Evolutionary conservation across 768 basidiomycete genomes (phyloP).

Genomic region (Clavulina sp.): DNA sequence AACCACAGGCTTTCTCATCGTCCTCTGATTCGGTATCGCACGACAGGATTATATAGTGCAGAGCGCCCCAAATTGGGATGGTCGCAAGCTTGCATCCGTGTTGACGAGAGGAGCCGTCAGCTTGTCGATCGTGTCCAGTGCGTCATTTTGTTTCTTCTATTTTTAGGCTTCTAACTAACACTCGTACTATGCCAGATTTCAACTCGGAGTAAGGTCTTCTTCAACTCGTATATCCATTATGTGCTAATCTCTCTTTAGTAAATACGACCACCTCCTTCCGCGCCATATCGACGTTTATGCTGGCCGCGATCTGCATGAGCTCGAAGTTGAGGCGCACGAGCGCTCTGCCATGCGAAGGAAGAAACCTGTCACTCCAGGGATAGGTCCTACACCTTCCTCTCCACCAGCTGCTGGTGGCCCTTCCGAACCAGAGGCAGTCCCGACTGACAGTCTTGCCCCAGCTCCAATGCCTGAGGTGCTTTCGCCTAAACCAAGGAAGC

Average conservation of each 20-base stretch:
- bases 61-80: constrained; percentile 1
- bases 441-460: not conserved
- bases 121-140: constrained; percentile 10
- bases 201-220: not conserved
- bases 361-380: not conserved
- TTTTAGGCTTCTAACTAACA: not conserved
- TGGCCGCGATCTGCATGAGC: constrained; percentile 2
- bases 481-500: too few species aligned
- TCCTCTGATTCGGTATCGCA: not conserved
- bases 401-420: not conserved
- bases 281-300: not conserved
- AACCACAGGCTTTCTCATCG: not conserved
- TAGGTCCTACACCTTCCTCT: too few species aligned
- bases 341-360: not conserved
- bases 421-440: not conserved
- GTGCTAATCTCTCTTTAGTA: not conserved
- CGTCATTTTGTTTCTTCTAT: not conserved
- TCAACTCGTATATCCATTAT: not conserved
- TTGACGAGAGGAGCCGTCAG: constrained; percentile 2
- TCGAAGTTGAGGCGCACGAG: not conserved
- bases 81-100: constrained; percentile 6
- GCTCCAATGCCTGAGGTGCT: too few species aligned
- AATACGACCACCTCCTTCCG: not conserved
- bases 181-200: not conserved
- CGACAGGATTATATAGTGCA: not conserved